These are phyloP conservation scores for Boletus reticuloceps DNA, from an alignment of 768 basidiomycete genomes.

Conservation along the genomic window DNA sequence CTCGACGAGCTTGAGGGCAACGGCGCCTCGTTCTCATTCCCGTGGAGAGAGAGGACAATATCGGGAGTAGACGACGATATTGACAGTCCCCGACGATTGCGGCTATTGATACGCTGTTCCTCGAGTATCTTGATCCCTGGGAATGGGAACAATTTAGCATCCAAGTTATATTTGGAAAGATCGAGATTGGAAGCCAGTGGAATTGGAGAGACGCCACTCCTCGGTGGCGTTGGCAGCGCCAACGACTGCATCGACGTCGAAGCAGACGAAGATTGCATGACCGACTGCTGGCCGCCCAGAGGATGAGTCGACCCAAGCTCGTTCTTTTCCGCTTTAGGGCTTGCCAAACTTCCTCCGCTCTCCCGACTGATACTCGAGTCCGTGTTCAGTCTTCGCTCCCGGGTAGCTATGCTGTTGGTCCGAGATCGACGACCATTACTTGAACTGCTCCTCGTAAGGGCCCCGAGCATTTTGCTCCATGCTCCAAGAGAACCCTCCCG, in stretches of 20 bases:
- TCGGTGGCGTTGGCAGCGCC: slow-evolving; percentile 50
- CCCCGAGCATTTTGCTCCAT: slow-evolving; percentile 66
- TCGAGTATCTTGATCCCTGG: slow-evolving; percentile 81
- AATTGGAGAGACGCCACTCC: slow-evolving; percentile 70
- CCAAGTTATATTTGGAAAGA: slow-evolving; percentile 62
- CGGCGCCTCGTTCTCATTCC: slow-evolving; percentile 42
- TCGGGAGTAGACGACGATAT: slow-evolving; percentile 51
- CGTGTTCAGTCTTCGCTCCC: slow-evolving; percentile 64
- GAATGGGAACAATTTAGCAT: slow-evolving; percentile 84
- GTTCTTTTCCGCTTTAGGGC: slow-evolving; percentile 56
- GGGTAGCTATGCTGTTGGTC: slow-evolving; percentile 69
- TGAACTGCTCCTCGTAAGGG: slow-evolving; percentile 65
- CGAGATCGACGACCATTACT: slow-evolving; percentile 72
- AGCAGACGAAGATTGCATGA: slow-evolving; percentile 63
- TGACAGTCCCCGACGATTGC: slow-evolving; percentile 50
- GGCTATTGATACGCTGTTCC: slow-evolving; percentile 57
- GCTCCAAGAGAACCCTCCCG: slow-evolving; percentile 55
- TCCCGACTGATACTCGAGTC: slow-evolving; percentile 75
- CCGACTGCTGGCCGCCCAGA: slow-evolving; percentile 49
- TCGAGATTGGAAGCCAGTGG: slow-evolving; percentile 72
- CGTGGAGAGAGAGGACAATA: slow-evolving; percentile 42
- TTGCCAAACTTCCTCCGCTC: slow-evolving; percentile 69
- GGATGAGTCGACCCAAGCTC: slow-evolving; percentile 38
- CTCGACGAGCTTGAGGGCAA: slow-evolving; percentile 49
- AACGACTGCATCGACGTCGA: slow-evolving; percentile 63